A percentile compares a stretch with the other conserved stretches of the same genome.
These are phyloP conservation scores for Brassica nigra DNA, from an alignment of 345 rosid species.

Conservation along the genomic window DNA sequence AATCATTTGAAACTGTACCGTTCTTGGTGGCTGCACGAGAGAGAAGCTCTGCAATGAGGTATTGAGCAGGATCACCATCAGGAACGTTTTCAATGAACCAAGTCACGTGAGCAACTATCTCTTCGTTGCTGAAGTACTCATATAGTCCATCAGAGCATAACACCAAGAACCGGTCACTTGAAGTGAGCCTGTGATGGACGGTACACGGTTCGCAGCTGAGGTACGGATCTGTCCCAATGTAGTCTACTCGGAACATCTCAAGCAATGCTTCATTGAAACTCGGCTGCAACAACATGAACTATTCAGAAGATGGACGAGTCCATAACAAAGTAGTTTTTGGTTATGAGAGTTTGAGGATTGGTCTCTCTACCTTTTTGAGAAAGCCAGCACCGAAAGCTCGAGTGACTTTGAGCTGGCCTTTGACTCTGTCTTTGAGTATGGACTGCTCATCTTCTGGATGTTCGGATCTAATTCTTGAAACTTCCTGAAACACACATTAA, in stretches of 20 bases:
- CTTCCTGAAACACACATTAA: constrained; percentile 59
- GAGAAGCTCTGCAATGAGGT: constrained; percentile 87
- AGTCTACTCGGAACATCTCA: constrained; percentile 72
- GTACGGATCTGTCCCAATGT: constrained; percentile 75
- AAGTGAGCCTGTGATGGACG: constrained; percentile 80
- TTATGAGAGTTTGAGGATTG: neutral
- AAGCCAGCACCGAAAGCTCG: constrained; percentile 96
- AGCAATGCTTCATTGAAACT: constrained; percentile 82
- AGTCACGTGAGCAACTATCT: constrained; percentile 90
- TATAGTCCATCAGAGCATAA: constrained; percentile 93
- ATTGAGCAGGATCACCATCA: constrained; percentile 96
- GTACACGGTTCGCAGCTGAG: constrained; percentile 76
- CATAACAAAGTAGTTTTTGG: neutral
- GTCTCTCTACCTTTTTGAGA: constrained; percentile 74
- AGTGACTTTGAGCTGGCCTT: constrained; percentile 93
- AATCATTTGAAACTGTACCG: constrained; percentile 46
- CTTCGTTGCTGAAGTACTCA: constrained; percentile 94
- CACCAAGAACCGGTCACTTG: constrained; percentile 85
- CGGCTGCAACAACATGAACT: constrained; percentile 54
- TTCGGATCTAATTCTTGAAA: constrained; percentile 71
- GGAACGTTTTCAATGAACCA: constrained; percentile 99
- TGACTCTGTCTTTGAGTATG: constrained; percentile 81
- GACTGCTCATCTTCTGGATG: constrained; percentile 87
- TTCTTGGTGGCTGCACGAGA: constrained; percentile 96
- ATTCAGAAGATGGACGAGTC: neutral